Evolutionary conservation across 2,329 filamentous ascomycete genomes (phyloP), one percentile per base, ranked within the genome.

Genomic region (Didymosphaeria variabile): DNA sequence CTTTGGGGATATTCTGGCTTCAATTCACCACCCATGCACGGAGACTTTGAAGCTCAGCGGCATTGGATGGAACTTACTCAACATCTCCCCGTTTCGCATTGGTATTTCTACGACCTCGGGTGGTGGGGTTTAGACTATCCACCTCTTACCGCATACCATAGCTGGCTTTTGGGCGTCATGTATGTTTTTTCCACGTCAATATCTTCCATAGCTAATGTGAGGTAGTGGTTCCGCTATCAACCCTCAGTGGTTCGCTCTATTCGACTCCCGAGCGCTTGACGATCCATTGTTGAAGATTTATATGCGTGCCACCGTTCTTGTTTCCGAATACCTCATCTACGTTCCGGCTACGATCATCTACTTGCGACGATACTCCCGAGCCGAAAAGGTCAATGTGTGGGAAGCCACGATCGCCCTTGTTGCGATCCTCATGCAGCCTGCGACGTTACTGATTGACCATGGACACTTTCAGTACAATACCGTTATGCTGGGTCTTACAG

Each of bases 91-190:
- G 85, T 96, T 40, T 95, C 93, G 12, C 91, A 95, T 78, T 99
- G 96, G 95, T 99, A 99, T 79, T 97, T 97, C 75, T 93, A 99
- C 78, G 94, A 99, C 76, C 83, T 98, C 47, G 86, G 94, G 73
- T 99, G 94, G 90, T 99, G 95, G 95, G 96, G 96, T 0, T 85
- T 99, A 67, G 95, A 99, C 80, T 99, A 99, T 78, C 95, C 95
- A 59, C 95, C 95, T 55, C 86, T 99, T 80, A 99, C 95, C 56
- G 96, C 95, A 55, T 99, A 99, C 80, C 95, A 99, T 79, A 97
- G 94, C 82, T 98, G 94, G 94, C 75, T 95, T n/a, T 82, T 96
- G 63, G 95, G 95, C 65, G 91, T 90, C 79, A 87, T 97, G 83
- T 88, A 81, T 66, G 85, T 76, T 23, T 32, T 32, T 10, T 42